These are phyloP conservation scores for Lepidopterella palustris DNA, from an alignment of 495 filamentous ascomycete genomes.

Conservation along the genomic window DNA sequence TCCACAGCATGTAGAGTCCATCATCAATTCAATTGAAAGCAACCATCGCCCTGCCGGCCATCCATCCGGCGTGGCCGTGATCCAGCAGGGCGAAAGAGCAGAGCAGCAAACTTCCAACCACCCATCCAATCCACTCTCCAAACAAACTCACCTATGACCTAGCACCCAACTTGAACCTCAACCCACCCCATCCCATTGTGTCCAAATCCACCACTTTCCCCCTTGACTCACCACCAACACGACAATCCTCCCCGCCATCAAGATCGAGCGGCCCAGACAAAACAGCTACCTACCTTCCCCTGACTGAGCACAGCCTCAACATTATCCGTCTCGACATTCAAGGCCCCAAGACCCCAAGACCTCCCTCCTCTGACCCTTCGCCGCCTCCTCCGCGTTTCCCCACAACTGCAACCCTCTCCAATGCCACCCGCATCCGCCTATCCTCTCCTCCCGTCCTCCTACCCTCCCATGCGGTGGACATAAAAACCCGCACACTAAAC, in stretches of 20 bases:
- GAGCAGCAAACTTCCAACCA: slow-evolving; percentile 11
- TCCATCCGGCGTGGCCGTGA: too few species aligned
- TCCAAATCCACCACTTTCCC: too few species aligned
- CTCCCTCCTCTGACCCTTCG: too few species aligned
- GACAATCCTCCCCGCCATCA: slow-evolving; percentile 53
- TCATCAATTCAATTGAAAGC: too few species aligned
- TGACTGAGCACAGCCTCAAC: slow-evolving; percentile 47
- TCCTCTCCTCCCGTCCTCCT: too few species aligned
- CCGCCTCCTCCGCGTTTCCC: slow-evolving; percentile 6
- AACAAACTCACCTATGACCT: neutral
- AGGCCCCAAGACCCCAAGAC: neutral
- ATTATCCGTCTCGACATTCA: slow-evolving; percentile 13
- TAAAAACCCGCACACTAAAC: too few species aligned
- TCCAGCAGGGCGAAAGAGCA: slow-evolving; percentile 15
- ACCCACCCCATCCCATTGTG: slow-evolving; percentile 43
- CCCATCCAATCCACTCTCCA: slow-evolving; percentile 17
- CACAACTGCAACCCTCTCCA: slow-evolving; percentile 23
- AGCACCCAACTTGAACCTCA: neutral
- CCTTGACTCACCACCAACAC: too few species aligned
- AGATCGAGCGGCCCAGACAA: slow-evolving; percentile 51
- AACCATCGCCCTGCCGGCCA: too few species aligned
- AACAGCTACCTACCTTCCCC: slow-evolving; percentile 56
- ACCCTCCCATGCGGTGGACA: too few species aligned
- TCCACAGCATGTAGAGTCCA: too few species aligned
- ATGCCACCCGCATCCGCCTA: slow-evolving; percentile 8